Base-by-base conservation (phyloP, 2,329 filamentous ascomycete genomes). In the Madurella fahalii region DNA sequence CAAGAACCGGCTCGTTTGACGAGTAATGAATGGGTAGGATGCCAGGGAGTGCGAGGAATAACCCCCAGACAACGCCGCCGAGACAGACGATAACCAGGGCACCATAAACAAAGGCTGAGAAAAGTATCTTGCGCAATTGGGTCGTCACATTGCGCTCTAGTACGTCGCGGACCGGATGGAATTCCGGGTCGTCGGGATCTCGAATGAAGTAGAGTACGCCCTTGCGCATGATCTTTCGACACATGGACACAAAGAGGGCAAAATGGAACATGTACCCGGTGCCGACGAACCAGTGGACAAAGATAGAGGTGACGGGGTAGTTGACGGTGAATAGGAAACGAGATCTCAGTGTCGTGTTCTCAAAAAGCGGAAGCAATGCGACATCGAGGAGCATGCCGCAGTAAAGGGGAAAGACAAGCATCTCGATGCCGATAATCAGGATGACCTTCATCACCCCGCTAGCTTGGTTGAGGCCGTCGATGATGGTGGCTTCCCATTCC, bases 211-310 rank as follows among this genome's bases (percentile, higher is more conserved):
- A 97, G 56, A 99, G 77, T 40, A 99, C 94, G 49, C 94, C 94
- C 62, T 85, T 90, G 59, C 94, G 86, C 86, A 99, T 89, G 56
- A 97, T 96, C 74, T 96, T 96, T 59, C 94, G 86, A 72, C 94
- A 99, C 92, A 99, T 97, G 53, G 92, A 95, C 16, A 99, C 94
- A 68, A 99, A 99, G 2, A 99, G 81, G 5, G 94, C 94, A 69
- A 99, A 99, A 69, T 99, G 94, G 74, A 99, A 99, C 95, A 99
- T 99, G 72, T 99, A 99, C 59, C 92, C 95, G 3, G 94, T 99
- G 47, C 94, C 94, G 53, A 96, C 87, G 67, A 99, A 99, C 94
- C 94, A 99, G 70, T 99, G 94, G 50, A 97, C 88, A 69, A 99
- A 99, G 13, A 95, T 83, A 13, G 93, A 96, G 0, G 91, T 96